Percentiles rank a stretch among this genome's conserved stretches.
Evolutionary conservation across 179 eudicot genomes (phyloP).

Genomic region (Camellia oleifera): DNA sequence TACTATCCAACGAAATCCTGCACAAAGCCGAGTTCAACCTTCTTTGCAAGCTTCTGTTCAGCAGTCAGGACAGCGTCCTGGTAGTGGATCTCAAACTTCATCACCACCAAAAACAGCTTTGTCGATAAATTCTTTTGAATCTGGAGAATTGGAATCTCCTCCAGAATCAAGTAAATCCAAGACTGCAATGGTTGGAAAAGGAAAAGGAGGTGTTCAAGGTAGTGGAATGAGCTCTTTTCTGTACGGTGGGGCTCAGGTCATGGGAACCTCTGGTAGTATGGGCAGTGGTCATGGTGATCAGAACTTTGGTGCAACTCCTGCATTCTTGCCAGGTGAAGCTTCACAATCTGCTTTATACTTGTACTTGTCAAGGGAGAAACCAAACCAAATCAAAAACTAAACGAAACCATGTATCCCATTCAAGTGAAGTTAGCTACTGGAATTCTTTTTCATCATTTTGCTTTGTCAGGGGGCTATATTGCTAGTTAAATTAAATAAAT

Average conservation of each 20-base stretch:
- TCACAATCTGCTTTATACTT: neutral
- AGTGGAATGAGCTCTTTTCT: slow-evolving; percentile 63
- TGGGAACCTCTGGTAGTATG: slow-evolving; percentile 59
- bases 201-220: slow-evolving; percentile 33
- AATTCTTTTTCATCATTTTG: no score
- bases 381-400: no score
- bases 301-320: slow-evolving; percentile 54
- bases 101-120: slow-evolving; percentile 61
- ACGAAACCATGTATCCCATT: no score
- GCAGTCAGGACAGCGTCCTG: slow-evolving; percentile 40
- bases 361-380: no score
- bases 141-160: slow-evolving; percentile 37
- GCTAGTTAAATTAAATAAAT: no score
- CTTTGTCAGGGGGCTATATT: no score
- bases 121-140: slow-evolving; percentile 32
- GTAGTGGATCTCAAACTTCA: slow-evolving; percentile 50
- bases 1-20: slow-evolving; percentile 29
- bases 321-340: slow-evolving; percentile 76
- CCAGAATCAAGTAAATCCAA: slow-evolving; percentile 49
- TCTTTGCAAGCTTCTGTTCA: slow-evolving; percentile 36
- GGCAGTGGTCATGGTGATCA: slow-evolving; percentile 68
- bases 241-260: slow-evolving; percentile 64
- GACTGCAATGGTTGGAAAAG: slow-evolving; percentile 54
- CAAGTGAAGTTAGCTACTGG: no score
- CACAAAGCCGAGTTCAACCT: slow-evolving; percentile 40